These are phyloP conservation scores for Lenzites betulinus DNA, from an alignment of 768 basidiomycete genomes.

Conservation along the genomic window DNA sequence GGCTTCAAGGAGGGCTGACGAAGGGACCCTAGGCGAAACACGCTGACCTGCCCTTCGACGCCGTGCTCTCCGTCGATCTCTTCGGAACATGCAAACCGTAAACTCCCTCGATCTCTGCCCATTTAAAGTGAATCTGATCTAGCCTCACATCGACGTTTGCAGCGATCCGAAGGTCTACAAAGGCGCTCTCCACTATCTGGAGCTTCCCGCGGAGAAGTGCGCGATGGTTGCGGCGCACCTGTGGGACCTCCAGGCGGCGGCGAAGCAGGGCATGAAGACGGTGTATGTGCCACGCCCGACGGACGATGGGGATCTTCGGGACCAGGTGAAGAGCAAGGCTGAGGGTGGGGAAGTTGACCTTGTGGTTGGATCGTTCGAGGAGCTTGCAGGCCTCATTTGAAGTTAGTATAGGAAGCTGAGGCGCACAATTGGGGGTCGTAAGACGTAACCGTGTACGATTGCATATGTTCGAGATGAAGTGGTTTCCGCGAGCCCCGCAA, in stretches of 20 bases:
- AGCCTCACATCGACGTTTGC: neutral
- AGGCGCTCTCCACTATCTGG: conserved; percentile 50
- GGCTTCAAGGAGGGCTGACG: neutral
- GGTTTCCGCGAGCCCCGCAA: too few species aligned
- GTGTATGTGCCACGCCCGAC: conserved; percentile 54
- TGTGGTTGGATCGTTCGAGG: conserved; percentile 51
- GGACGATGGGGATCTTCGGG: conserved; percentile 43
- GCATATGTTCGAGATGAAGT: too few species aligned
- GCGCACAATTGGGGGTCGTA: too few species aligned
- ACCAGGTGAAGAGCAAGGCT: conserved; percentile 43
- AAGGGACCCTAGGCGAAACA: conserved; percentile 52
- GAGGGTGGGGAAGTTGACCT: conserved; percentile 62
- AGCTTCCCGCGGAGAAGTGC: conserved; percentile 46
- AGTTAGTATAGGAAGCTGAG: too few species aligned
- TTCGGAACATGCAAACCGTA: conserved; percentile 68
- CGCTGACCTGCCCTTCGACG: conserved; percentile 62
- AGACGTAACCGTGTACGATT: too few species aligned
- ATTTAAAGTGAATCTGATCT: neutral
- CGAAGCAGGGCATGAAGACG: conserved; percentile 52
- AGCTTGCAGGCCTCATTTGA: conserved; percentile 23
- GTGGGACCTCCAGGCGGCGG: conserved; percentile 57
- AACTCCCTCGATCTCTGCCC: conserved; percentile 18
- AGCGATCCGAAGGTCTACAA: conserved; percentile 56
- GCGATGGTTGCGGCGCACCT: conserved; percentile 69
- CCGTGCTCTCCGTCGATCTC: conserved; percentile 58